Base-by-base conservation (phyloP, 2,329 filamentous ascomycete genomes). In the Penicillium griseofulvum region DNA sequence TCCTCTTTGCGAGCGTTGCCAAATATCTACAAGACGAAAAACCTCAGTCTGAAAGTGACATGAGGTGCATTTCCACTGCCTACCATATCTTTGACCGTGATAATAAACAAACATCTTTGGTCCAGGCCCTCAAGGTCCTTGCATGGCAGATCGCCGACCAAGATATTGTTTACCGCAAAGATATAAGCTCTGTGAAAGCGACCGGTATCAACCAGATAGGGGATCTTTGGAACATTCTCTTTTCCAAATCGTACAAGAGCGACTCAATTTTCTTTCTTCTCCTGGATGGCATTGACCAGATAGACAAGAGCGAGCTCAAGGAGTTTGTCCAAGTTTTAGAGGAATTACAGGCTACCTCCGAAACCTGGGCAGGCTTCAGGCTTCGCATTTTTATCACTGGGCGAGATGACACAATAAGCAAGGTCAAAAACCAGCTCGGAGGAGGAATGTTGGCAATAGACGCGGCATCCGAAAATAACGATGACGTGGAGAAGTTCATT, bases 281-380 rank as follows among this genome's bases (percentile, higher is more conserved):
- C 68, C 66, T 83, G 73, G 38, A 83, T 67, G 31, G 83, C 70
- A 62, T 81, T 72, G 61, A 68, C 77, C 84, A 26, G 78, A 80
- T 4, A 7, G 55, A 65, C 37, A 65, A 56, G 19, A 52, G 62
- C 24, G 52, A 57, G 9, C 49, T 66, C 10, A 63, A 59, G 12
- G 58, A 64, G 12, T 55, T 68, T 8, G 11, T 65, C 4, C 50
- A 61, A 5, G 53, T 67, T n/a, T 54, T 68, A 12, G 17, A 14
- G 11, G 31, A 48, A 17, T 28, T 49, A 41, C 53, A 54, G 8
- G 33, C n/a, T 10, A 36, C 11, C 12, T 53, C 59, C 37, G 12
- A 11, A 16, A 11, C 26, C 3, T 60, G 57, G 59, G 22, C 47
- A 19, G 55, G 54, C 7, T 57, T 67, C 29, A 56, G 48, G 29